Base-by-base conservation (phyloP, 176 grass and related monocot species). In the Aegilops umbellulata region DNA sequence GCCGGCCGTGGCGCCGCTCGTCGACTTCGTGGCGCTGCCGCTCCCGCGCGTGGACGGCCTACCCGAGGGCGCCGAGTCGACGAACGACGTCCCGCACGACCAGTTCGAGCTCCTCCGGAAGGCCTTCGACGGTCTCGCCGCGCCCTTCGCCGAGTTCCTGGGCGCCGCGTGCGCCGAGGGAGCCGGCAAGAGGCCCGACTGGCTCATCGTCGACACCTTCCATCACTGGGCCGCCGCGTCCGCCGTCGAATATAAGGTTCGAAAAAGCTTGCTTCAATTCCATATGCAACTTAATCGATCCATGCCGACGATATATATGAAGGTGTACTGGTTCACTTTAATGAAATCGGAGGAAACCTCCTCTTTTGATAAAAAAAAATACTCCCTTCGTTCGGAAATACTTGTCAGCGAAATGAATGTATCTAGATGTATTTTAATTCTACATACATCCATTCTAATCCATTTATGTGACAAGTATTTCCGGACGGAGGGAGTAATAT, bases 121-220 rank as follows among this genome's bases (percentile, higher is more conserved):
- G 73, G 73, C 73, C 16, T 76, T 76, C 73, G 73, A 76, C 73
- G 73, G 73, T 44, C 73, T 76, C 16, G 73, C 7, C 3, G 73
- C 16, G 8, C 16, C 73, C 15, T 76, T 76, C 44, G 20, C 25
- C 3, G 73, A 76, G 73, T 76, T 51, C 73, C 2, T 76, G 44
- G 24, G 25, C 15, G 15, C 73, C 25, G 73, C 42, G 24, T 75
- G 72, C 72, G 72, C 42, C 41, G 13, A 75, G 0, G 42, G 41
- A 0, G 16, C 49, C 2, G 72, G 4, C 44, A 76, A 3, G 15
- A 76, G 47, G 3, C 73, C 73, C 0, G 73, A 76, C 73, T 76
- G 42, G 73, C 9, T 76, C 25, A 20, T 76, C 44, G 73, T 53
- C 8, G 73, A 51, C 15, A 46, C 4, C 2, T 76, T 10, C 15